A percentile compares a stretch with the other conserved stretches of the same genome.
Conservation (phyloP, 208 protist species). For the Leishmania amazonensis region DNA sequence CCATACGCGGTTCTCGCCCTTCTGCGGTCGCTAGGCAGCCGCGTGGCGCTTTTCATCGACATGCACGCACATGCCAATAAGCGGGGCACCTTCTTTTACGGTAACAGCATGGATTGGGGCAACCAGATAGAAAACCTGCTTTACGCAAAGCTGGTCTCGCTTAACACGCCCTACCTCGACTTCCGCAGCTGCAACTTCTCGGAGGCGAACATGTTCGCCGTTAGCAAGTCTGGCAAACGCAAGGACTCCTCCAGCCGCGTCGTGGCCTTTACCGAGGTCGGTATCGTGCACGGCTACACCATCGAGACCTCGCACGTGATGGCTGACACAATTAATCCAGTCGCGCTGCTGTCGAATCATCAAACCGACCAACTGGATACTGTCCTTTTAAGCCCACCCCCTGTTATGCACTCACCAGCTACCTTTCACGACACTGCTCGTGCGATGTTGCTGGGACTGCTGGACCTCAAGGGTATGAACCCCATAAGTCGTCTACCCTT, state of each 20-base stretch:
- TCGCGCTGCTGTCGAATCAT: slow-evolving; percentile 41
- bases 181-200: slow-evolving; percentile 93
- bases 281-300: slow-evolving; percentile 88
- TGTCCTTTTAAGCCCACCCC: slow-evolving; percentile 12
- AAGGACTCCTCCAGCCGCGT: slow-evolving; percentile 93
- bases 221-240: slow-evolving; percentile 84
- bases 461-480: slow-evolving; percentile 86
- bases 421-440: slow-evolving; percentile 83
- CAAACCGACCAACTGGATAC: slow-evolving; percentile 33
- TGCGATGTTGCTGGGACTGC: slow-evolving; percentile 68
- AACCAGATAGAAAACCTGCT: slow-evolving; percentile 84
- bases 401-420: slow-evolving; percentile 42
- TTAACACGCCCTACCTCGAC: slow-evolving; percentile 93
- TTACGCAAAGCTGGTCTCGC: slow-evolving; percentile 86
- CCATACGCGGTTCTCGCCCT: slow-evolving; percentile 71
- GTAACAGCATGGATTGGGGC: slow-evolving; percentile 79
- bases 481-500: slow-evolving; percentile 65
- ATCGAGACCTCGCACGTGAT: slow-evolving; percentile 92
- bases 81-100: slow-evolving; percentile 94
- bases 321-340: slow-evolving; percentile 57
- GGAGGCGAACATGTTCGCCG: slow-evolving; percentile 90
- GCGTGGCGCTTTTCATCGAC: slow-evolving; percentile 89
- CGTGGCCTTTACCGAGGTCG: slow-evolving; percentile 74
- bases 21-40: slow-evolving; percentile 47
- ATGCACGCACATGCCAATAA: slow-evolving; percentile 96